Evolutionary conservation across 1,284 basidiomycete genomes (phyloP), one percentile per base, ranked within the genome.

Genomic region (Ustilago hordei): DNA sequence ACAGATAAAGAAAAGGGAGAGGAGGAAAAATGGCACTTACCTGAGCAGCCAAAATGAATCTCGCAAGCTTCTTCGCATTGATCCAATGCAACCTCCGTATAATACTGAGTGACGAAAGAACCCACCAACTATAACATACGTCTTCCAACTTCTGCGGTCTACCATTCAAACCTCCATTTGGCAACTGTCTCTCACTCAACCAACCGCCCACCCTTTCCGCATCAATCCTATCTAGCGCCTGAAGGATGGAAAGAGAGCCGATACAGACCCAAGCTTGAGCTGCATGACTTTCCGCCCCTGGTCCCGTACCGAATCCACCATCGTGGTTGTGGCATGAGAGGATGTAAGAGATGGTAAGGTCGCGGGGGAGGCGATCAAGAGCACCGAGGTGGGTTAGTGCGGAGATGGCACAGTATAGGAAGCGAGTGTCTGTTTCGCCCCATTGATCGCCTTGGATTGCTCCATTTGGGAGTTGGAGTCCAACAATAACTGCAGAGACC

Each of bases 101-200:
- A 67, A 98, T 95, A 19, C 94, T 91, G 57, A 99, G 87, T 0
- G 93, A 89, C 0, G 95, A 95, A 3, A 99, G 89, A 6, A 96
- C 95, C 95, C 95, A 99, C 89, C 95, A 96, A 81, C 93, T 95
- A 87, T 99, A 99, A 88, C 97, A 99, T 3, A 97, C 95, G 84
- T 98, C 95, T 88, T 96, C 95, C n/a, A 98, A 89, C 88, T 99
- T 99, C 85, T 99, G 94, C 3, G 96, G 96, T 23, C 96, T 89
- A 0, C 96, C 96, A 80, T 99, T 98, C 68, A 99, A 88, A 0
- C 96, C 97, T 8, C 96, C 96, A 80, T 91, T 95, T 0, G 95
- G 92, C 11, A 98, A 88, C 85, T 99, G 96, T 8, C 96, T 89
- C 83, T 99, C 97, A 11, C 92, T 90, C 2, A 99, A 88, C 96